These are phyloP conservation scores for Lenzites betulinus DNA, from an alignment of 768 basidiomycete genomes.

Conservation along the genomic window DNA sequence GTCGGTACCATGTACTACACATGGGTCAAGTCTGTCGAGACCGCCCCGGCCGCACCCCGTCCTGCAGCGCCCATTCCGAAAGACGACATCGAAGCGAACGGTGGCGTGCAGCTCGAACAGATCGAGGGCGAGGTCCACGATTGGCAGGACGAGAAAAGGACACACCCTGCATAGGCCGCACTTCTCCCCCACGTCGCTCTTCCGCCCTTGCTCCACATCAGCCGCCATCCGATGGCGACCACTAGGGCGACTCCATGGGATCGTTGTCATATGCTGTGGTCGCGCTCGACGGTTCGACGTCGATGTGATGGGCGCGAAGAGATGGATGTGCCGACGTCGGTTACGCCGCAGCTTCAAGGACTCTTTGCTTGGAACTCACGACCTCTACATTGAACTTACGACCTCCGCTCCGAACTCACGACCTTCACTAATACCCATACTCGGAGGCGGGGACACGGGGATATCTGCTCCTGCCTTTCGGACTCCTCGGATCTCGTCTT, in stretches of 20 bases:
- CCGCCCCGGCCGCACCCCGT: constrained; percentile 22
- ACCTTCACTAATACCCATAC: no score
- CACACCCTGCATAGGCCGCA: constrained; percentile 4
- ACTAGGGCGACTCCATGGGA: not conserved
- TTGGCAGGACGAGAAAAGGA: constrained; percentile 34
- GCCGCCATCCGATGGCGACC: not conserved
- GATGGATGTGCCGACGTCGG: not conserved
- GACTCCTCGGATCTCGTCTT: not conserved
- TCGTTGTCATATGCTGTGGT: not conserved
- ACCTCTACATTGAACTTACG: no score
- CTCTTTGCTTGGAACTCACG: no score
- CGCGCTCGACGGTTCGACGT: not conserved
- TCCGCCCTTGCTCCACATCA: not conserved
- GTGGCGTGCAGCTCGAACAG: constrained; percentile 22
- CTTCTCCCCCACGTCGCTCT: not conserved
- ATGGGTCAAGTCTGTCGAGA: constrained; percentile 49
- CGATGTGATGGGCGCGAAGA: no score
- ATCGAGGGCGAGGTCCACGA: constrained; percentile 29
- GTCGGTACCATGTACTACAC: constrained; percentile 72
- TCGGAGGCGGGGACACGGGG: no score
- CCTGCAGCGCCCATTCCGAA: constrained; percentile 28
- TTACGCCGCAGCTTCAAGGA: not conserved
- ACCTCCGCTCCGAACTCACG: no score
- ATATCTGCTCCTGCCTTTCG: not conserved
- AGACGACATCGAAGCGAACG: constrained; percentile 44